Evolutionary conservation across 108 stramenopile species (phyloP), one percentile per base, ranked within the genome.

Genomic region (Fragilaria radians): DNA sequence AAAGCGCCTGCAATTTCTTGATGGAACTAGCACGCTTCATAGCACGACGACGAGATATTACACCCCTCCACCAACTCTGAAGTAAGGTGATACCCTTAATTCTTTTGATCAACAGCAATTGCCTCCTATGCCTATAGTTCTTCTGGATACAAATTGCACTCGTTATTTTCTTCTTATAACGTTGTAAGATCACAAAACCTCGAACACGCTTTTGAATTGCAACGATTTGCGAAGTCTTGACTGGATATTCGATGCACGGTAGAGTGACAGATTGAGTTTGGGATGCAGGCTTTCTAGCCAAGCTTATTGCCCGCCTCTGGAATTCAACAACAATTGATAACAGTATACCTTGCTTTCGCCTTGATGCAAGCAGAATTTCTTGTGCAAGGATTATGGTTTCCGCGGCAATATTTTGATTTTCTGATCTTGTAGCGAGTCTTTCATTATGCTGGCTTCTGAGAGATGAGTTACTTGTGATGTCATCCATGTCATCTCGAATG

Each of bases 321-420:
- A 81, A 28, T 29, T 53, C 28, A 19, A 73, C 57, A 19, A 81
- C 47, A 14, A 70, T 9, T 22, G 57, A 66, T 5, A 76, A 28
- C 11, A 81, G 62, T 46, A 76, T 76, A 14, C 60, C 17, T 33
- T 76, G 68, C 52, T 76, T 76, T 52, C 80, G 28, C 57, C 80
- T 58, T 17, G 80, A 63, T 46, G 66, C 57, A 45, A 80, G 65
- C 46, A 80, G 57, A 28, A 74, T 59, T 5, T 65, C 48, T 14
- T 58, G 32, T 46, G 65, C 34, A 58, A 34, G 9, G 23, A 23
- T 3, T 18, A 48, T 2, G n/a, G n/a, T n/a, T n/a, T n/a, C n/a
- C n/a, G n/a, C n/a, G n/a, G n/a, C n/a, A n/a, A n/a, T n/a, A n/a
- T n/a, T n/a, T n/a, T n/a, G n/a, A 11, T 57, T 19, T 31, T 80